Evolutionary conservation across 1,284 basidiomycete species (phyloP), one percentile per base, ranked within the genome.

Genomic region (Naganishia sp.): DNA sequence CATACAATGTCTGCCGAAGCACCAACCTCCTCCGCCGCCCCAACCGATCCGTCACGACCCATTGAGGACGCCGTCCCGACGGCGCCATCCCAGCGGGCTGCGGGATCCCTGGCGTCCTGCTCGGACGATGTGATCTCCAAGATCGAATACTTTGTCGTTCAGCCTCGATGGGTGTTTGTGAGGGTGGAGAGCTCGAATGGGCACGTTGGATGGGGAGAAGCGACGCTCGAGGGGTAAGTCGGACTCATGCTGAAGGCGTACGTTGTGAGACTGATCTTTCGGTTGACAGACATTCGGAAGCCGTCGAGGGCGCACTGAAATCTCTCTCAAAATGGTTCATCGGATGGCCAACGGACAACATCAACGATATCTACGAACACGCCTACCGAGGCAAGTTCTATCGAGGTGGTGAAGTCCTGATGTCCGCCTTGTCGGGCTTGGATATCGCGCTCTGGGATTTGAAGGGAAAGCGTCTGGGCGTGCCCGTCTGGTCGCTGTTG

Each of bases 301-400:
- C 89, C 4, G 84, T 90, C 10, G 87, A 90, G 78, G 89, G 88
- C 23, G 86, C 87, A 25, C 83, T 86, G 70, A 73, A 79, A 45
- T 88, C 90, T 68, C 83, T 91, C 33, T 78, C 80, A 13, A 80
- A 86, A 65, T 82, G 86, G 56, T 89, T 88, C 72, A 72, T 86
- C 28, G 71, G 70, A 44, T 68, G 63, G 57, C 56, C 64, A 15
- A 65, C 63, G 15, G 71, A 69, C 18, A 70, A 70, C 53, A 73
- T 73, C 28, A 70, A 72, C 33, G 72, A 73, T 36, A 71, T 73
- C 55, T 73, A 66, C 45, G 63, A 70, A 21, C 54, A 68, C 18
- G 69, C 70, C 21, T 73, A 72, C 56, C 65, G 70, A 33, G 64
- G 67, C 46, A 54, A 71, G 36, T 73, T 73, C 63, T 73, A 73